phyloP scores from a whole-genome alignment of 2,329 filamentous ascomycete genomes.

The Thielaviopsis euricoi region DNA sequence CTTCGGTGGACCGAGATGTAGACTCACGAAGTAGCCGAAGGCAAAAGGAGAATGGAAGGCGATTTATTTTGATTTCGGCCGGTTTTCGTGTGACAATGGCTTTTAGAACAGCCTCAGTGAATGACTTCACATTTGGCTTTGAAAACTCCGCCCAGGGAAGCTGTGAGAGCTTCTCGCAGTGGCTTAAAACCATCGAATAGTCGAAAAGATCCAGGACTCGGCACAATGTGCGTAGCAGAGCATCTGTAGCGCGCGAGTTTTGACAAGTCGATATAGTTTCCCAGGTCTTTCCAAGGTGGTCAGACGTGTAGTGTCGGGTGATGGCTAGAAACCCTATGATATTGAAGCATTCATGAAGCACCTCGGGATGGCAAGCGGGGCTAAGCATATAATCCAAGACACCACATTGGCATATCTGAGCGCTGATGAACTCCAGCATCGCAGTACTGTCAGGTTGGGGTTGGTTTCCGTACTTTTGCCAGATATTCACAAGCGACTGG shows the following conservation, averaged over 20 bases:
- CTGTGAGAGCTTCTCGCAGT: slow-evolving; percentile 53
- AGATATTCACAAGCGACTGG: slow-evolving; percentile 49
- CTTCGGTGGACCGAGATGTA: slow-evolving; percentile 36
- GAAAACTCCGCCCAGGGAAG: slow-evolving; percentile 44
- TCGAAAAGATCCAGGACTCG: slow-evolving; percentile 33
- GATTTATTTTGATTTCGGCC: slow-evolving; percentile 21
- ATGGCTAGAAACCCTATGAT: slow-evolving; percentile 78
- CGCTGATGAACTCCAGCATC: slow-evolving; percentile 50
- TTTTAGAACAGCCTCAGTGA: slow-evolving; percentile 41
- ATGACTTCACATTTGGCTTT: slow-evolving; percentile 41
- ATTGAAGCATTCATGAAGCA: slow-evolving; percentile 66
- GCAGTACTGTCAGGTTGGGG: slow-evolving; percentile 23
- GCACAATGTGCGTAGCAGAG: slow-evolving; percentile 50
- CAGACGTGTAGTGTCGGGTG: slow-evolving; percentile 52
- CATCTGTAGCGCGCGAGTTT: slow-evolving; percentile 70
- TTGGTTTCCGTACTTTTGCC: slow-evolving; percentile 37
- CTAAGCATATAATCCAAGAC: slow-evolving; percentile 79
- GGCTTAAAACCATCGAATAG: slow-evolving; percentile 37
- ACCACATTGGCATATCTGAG: slow-evolving; percentile 50
- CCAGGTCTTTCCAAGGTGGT: slow-evolving; percentile 72
- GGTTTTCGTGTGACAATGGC: slow-evolving; percentile 28
- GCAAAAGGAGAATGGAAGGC: slow-evolving; percentile 33
- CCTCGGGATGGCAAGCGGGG: slow-evolving; percentile 78
- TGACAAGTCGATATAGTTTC: slow-evolving; percentile 64
- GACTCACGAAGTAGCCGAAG: slow-evolving; percentile 58